Base-by-base conservation (phyloP, 1,284 basidiomycete species). In the Melampsora larici-populina region DNA sequence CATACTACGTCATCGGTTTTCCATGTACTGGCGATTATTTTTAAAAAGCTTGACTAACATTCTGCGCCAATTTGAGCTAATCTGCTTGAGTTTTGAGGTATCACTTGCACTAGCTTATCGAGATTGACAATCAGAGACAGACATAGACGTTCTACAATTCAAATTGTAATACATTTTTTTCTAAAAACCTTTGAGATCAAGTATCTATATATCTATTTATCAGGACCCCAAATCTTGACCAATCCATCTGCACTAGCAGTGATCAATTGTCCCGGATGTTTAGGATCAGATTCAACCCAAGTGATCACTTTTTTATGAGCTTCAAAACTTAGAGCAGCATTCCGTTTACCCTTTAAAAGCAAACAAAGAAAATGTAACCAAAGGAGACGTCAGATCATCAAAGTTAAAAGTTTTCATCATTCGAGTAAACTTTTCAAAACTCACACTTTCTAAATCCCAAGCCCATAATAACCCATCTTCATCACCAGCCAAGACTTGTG, bases 391-490 rank as follows among this genome's bases (percentile, higher is more conserved):
- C n/a, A 24, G 40, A 69, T 15, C 1, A 29, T 69, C 9, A 8
- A 26, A 24, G 31, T 46, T 46, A 2, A 15, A 40, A 33, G 8
- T 5, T 8, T 8, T 40, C 6, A 49, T n/a, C 36, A 2, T 24
- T 18, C 18, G 55, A 21, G 13, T 58, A 26, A 31, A 31, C 24
- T 48, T 40, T 26, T 49, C 46, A 24, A 13, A 33, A 87, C 90
- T 82, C 84, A 93, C 93, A 83, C 93, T 91, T 36, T 97, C 87
- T 73, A 97, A 86, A 82, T 96, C 93, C 95, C 96, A 99, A 51
- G 89, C 89, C 90, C 92, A 94, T 6, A 99, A 85, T 78, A 85
- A 85, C 0, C 97, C 97, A 5, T 90, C 87, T 83, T 97, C 95
- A 83, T 98, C 97, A 5, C 96, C 96, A 60, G 89, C 90, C 1